Evolutionary conservation across 1,139 yeast genomes (phyloP).

Genomic region (Yamadazyma atmosphaerica): DNA sequence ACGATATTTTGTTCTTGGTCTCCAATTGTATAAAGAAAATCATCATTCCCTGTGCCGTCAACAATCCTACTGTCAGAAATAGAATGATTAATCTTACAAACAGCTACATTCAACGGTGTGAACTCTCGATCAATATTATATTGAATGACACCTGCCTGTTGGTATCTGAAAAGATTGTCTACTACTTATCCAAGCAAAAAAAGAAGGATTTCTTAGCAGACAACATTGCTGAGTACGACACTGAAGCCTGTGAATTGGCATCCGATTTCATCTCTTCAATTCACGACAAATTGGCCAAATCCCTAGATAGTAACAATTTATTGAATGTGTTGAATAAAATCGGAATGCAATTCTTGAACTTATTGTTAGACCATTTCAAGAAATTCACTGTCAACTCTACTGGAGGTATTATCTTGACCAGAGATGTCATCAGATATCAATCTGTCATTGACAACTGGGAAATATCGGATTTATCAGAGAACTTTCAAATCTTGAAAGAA

Average conservation of each 20-base stretch:
- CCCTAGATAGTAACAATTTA: constrained; percentile 56
- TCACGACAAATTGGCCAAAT: constrained; percentile 30
- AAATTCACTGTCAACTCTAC: constrained; percentile 74
- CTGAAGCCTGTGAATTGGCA: constrained; percentile 67
- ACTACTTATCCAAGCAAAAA: constrained; percentile 48
- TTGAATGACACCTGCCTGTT: constrained; percentile 57
- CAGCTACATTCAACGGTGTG: constrained; percentile 65
- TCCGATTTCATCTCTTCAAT: constrained; percentile 53
- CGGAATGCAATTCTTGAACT: constrained; percentile 60
- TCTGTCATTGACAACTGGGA: constrained; percentile 72
- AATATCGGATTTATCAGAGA: constrained; percentile 61
- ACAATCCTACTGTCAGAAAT: constrained; percentile 60
- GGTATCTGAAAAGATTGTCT: constrained; percentile 46
- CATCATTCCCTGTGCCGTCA: constrained; percentile 69
- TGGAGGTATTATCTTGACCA: constrained; percentile 84
- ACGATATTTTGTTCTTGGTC: constrained; percentile 64
- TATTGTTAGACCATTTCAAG: constrained; percentile 71
- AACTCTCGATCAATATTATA: constrained; percentile 66
- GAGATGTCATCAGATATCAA: constrained; percentile 81
- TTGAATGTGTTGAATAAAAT: constrained; percentile 54
- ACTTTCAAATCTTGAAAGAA: constrained; percentile 73
- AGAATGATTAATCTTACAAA: constrained; percentile 68
- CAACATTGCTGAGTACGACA: constrained; percentile 53
- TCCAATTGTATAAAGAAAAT: constrained; percentile 73
- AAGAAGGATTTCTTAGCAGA: constrained; percentile 38